These are phyloP conservation scores for Magnusiomyces clavatus DNA, from an alignment of 1,139 yeast species.

Conservation along the genomic window DNA sequence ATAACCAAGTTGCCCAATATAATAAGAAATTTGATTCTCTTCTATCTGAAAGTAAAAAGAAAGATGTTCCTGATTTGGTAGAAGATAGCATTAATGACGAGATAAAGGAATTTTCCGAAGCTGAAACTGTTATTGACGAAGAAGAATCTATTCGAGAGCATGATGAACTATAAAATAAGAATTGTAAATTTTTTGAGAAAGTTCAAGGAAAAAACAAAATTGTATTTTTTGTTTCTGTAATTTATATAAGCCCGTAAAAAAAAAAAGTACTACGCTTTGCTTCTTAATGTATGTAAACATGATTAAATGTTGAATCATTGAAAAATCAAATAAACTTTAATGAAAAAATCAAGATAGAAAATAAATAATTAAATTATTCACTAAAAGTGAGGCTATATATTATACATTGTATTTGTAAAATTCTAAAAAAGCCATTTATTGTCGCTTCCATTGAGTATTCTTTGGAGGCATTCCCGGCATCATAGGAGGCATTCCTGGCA, in stretches of 20 bases:
- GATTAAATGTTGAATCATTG: not conserved
- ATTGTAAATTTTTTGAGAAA: too few relatives aligned
- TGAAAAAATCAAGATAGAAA: not conserved
- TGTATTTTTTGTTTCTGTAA: too few relatives aligned
- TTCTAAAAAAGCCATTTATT: not conserved
- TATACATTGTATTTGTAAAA: not conserved
- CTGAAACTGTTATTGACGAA: not conserved
- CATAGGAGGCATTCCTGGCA: not conserved
- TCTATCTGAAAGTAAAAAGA: conserved; percentile 11
- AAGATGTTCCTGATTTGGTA: conserved; percentile 14
- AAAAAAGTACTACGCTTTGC: not conserved
- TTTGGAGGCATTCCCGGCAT: not conserved
- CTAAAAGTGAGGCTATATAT: not conserved
- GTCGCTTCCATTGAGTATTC: not conserved
- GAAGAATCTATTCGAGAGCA: not conserved
- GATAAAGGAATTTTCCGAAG: conserved; percentile 14
- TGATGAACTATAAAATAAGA: not conserved
- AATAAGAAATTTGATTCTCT: conserved; percentile 10
- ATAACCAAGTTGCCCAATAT: conserved; percentile 41
- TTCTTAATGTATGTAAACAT: not conserved
- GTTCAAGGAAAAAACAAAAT: too few relatives aligned
- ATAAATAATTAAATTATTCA: not conserved
- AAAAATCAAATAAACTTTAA: not conserved
- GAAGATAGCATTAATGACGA: conserved; percentile 15
- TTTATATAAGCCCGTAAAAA: not conserved